These are phyloP conservation scores for Talaromyces verruculosus DNA, from an alignment of 2,329 filamentous ascomycete species.

Conservation along the genomic window DNA sequence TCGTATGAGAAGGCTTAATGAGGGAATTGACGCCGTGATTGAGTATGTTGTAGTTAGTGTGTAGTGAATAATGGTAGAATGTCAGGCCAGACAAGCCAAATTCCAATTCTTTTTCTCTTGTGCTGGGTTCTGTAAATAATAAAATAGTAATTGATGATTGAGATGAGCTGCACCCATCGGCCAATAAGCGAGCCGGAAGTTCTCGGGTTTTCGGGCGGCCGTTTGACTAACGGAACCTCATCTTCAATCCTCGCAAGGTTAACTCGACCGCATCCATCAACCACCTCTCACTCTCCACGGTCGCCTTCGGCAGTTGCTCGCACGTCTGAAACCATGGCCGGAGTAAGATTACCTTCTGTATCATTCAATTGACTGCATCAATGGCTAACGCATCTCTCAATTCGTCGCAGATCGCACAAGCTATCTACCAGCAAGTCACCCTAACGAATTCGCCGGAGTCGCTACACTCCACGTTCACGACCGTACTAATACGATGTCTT, in stretches of 20 bases:
- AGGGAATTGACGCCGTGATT: not conserved
- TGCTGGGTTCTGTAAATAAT: not conserved
- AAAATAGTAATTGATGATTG: not conserved
- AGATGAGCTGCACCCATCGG: conserved; percentile 17
- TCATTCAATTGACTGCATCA: conserved; percentile 15
- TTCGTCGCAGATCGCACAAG: conserved; percentile 49
- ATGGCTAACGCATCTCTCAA: conserved; percentile 30
- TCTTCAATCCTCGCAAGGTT: conserved; percentile 31
- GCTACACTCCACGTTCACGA: conserved; percentile 11
- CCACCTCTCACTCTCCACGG: conserved; percentile 18
- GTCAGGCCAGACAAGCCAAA: not conserved
- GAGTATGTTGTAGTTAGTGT: not conserved
- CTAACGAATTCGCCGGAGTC: conserved; percentile 17
- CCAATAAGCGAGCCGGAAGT: conserved; percentile 43
- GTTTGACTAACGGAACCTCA: conserved; percentile 21
- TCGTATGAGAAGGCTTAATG: not conserved
- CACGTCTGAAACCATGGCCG: conserved; percentile 54
- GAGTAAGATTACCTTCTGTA: conserved; percentile 44
- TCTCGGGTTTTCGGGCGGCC: conserved; percentile 29
- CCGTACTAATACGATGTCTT: conserved; percentile 24
- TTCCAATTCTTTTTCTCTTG: not conserved
- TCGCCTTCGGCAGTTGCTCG: conserved; percentile 4
- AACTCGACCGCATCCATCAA: conserved; percentile 22
- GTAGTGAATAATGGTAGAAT: no score
- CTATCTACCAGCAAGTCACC: conserved; percentile 62